Conservation (phyloP, 2,329 filamentous ascomycete genomes). For the Aspergillus tubingensis region DNA sequence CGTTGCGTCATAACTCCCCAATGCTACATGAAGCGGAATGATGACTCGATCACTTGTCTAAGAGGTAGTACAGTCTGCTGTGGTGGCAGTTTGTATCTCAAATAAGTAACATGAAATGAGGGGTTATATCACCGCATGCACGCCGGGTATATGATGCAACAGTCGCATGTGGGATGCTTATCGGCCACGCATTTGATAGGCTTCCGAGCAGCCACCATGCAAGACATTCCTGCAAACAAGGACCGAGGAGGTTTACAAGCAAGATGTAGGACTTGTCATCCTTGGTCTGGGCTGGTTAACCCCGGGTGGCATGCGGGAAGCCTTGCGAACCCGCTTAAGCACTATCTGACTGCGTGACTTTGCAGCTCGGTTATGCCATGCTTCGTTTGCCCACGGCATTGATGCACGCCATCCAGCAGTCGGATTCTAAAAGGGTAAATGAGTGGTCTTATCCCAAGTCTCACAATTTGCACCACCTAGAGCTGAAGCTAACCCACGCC, state of each 20-base stretch:
- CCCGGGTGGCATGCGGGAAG: neutral
- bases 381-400: neutral
- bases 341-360: neutral
- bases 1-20: neutral
- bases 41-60: neutral
- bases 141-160: neutral
- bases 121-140: neutral
- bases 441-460: slow-evolving; percentile 6
- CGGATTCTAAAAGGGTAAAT: neutral
- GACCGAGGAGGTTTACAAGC: neutral
- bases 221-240: neutral
- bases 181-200: neutral
- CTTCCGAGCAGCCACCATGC: neutral
- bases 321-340: neutral
- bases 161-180: neutral
- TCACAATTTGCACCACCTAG: slow-evolving; percentile 4
- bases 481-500: slow-evolving; percentile 15
- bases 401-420: neutral
- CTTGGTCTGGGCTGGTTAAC: neutral
- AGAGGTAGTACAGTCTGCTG: neutral
- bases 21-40: neutral
- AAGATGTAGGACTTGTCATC: neutral
- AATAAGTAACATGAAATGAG: neutral
- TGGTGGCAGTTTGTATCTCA: neutral
- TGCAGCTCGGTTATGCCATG: neutral